Evolutionary conservation across 257 asterid species (phyloP).

Genomic region (Linaria vulgaris): DNA sequence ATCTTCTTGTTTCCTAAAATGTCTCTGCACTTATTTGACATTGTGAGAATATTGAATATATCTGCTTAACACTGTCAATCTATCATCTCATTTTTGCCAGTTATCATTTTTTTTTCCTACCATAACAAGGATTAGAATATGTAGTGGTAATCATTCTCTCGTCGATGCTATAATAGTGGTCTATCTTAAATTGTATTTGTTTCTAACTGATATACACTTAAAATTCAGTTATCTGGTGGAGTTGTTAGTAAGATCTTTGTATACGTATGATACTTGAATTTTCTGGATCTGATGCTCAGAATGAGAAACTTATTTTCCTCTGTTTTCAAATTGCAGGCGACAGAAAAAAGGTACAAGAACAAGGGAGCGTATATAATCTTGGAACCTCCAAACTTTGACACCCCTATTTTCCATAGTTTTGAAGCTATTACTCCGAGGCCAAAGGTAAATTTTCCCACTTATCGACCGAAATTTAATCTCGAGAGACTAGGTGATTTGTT

Average conservation of each 20-base stretch:
- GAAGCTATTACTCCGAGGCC: constrained; percentile 96
- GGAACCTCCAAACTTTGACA: constrained; percentile 75
- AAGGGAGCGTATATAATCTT: constrained; percentile 87
- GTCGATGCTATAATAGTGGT: background rate
- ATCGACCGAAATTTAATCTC: background rate
- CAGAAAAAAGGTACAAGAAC: constrained; percentile 79
- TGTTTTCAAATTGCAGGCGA: constrained; percentile 53
- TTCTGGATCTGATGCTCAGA: background rate
- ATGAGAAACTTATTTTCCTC: constrained; percentile 21
- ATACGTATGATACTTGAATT: constrained; percentile 8
- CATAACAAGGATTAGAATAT: no score
- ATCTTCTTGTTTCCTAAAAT: background rate
- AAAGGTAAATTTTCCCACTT: constrained; percentile 45
- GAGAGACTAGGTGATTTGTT: constrained; percentile 6
- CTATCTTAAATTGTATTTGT: no score
- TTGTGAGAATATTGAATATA: background rate
- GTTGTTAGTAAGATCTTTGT: background rate
- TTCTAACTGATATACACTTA: background rate
- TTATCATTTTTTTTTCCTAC: background rate
- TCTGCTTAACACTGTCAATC: background rate
- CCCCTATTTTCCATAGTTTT: constrained; percentile 71
- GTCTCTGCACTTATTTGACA: constrained; percentile 10
- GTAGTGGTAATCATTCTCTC: background rate
- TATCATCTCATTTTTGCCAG: background rate
- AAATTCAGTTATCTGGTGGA: background rate